These are phyloP conservation scores for Taiozyma sp. DNA, from an alignment of 1,139 yeast species.

Conservation along the genomic window DNA sequence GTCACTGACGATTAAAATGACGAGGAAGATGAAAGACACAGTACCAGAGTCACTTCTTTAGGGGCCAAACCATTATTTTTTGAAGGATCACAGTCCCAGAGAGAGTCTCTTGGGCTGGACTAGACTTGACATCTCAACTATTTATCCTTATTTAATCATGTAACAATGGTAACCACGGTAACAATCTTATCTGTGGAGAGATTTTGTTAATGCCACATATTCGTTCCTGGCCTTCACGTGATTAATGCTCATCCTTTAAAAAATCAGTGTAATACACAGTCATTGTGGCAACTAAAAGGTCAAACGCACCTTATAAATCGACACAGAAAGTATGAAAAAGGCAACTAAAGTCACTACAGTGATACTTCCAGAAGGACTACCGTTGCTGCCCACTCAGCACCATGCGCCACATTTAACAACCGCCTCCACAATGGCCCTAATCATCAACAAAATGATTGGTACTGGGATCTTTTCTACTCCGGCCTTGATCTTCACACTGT, in stretches of 20 bases:
- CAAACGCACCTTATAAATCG: not conserved
- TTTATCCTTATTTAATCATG: not conserved
- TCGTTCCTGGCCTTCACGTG: not conserved
- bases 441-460: slow-evolving; percentile 47
- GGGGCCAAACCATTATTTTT: slow-evolving; percentile 10
- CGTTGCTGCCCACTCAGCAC: slow-evolving; percentile 1
- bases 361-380: not conserved
- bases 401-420: slow-evolving; percentile 15
- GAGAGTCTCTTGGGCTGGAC: slow-evolving; percentile 30
- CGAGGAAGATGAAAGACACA: slow-evolving; percentile 15
- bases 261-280: not conserved
- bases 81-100: slow-evolving; percentile 14
- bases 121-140: not conserved
- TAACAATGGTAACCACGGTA: not conserved
- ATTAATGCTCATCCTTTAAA: not conserved
- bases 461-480: slow-evolving; percentile 49
- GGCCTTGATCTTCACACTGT: slow-evolving; percentile 38
- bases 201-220: not conserved
- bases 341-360: not conserved
- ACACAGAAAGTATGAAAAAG: not conserved
- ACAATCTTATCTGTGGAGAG: not conserved
- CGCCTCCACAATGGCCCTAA: slow-evolving; percentile 29
- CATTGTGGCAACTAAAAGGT: not conserved
- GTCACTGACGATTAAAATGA: slow-evolving; percentile 23
- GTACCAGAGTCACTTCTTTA: slow-evolving; percentile 15